These are phyloP conservation scores for Epichloe coenophiala DNA, from an alignment of 2,329 filamentous ascomycete species.

Conservation along the genomic window DNA sequence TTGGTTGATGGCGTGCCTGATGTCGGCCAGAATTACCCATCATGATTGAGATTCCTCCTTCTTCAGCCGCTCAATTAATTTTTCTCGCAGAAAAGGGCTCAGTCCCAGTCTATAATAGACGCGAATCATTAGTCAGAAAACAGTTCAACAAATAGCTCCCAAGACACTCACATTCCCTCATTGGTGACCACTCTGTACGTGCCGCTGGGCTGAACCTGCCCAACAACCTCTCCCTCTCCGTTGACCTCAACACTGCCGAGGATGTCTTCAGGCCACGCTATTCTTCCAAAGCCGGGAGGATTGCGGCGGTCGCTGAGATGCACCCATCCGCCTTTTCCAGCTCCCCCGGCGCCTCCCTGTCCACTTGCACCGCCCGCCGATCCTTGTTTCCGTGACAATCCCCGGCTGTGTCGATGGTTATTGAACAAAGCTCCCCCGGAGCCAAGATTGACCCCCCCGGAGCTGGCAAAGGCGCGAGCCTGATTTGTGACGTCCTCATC, in stretches of 20 bases:
- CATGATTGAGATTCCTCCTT: slow-evolving; percentile 26
- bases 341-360: slow-evolving; percentile 52
- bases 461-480: slow-evolving; percentile 45
- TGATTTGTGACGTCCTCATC: slow-evolving; percentile 43
- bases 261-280: slow-evolving; percentile 58
- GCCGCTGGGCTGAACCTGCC: slow-evolving; percentile 44
- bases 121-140: slow-evolving; percentile 11
- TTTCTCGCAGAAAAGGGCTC: slow-evolving; percentile 34
- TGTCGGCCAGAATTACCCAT: not conserved
- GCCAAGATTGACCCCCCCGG: slow-evolving; percentile 40
- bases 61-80: slow-evolving; percentile 37
- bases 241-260: slow-evolving; percentile 55
- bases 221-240: slow-evolving; percentile 40
- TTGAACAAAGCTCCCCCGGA: slow-evolving; percentile 40
- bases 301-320: slow-evolving; percentile 52
- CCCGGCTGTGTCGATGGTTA: slow-evolving; percentile 23
- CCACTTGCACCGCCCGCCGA: slow-evolving; percentile 40
- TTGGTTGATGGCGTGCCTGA: not conserved
- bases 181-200: slow-evolving; percentile 52
- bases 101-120: slow-evolving; percentile 15
- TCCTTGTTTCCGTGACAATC: slow-evolving; percentile 20
- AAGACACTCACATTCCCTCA: slow-evolving; percentile 48
- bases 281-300: slow-evolving; percentile 52
- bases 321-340: slow-evolving; percentile 46
- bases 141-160: not conserved